Evolutionary conservation across 2,329 filamentous ascomycete genomes (phyloP), one percentile per base, ranked within the genome.

Genomic region (Chalara sp.): DNA sequence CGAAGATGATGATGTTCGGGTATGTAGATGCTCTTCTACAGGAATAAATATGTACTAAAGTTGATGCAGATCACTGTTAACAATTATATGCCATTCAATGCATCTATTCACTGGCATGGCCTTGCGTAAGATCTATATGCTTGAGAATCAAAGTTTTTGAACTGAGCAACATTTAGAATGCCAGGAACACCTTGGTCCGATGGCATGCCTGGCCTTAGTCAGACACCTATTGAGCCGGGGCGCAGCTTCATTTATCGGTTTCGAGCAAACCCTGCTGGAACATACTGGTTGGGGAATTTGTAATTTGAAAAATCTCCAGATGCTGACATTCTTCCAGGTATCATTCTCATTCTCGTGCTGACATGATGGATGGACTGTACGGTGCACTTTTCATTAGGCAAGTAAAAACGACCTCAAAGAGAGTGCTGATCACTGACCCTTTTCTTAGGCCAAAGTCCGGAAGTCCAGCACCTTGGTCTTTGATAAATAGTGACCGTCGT

Each of bases 81-180:
- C 7, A 72, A 72, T 54, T 53, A 63, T 30, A 60, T 68, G 6
- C 58, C 59, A 6, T 61, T 55, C 13, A 65, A 66, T 1, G 71
- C 68, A 8, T 57, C 67, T 1, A 57, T 74, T 5, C 71, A 74
- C 51, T 73, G 66, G 61, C 71, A 74, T 58, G 71, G 71, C 35
- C 44, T 53, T 32, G 54, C 53, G 32, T 37, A 53, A 52, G 54
- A 50, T 46, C 52, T 32, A 45, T 6, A 6, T 29, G 21, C 21
- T 21, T 3, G 2, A 21, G 21, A 21, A 21, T 21, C 21, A 21
- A 21, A 21, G 21, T 21, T 21, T 21, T 21, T 21, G 21, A 21
- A 3, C 33, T 6, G 5, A 6, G 28, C 21, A 8, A n/a, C 2
- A 21, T 21, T 21, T 39, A 56, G 51, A 29, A 39, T 50, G 51